Conservation (phyloP, 208 protist species). For the Trypanosoma cruzi region DNA sequence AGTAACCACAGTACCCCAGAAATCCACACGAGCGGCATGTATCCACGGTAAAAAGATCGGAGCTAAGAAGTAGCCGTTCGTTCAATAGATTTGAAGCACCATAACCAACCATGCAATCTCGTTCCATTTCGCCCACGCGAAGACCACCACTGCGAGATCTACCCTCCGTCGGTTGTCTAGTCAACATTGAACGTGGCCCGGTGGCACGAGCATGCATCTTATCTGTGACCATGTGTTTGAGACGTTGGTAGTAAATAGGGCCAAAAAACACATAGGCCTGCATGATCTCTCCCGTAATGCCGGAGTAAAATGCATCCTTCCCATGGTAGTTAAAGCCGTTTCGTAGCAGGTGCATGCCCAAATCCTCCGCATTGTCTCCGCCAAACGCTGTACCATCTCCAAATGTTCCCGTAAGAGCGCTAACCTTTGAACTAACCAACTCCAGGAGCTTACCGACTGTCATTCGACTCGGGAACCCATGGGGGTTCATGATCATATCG, state of each 20-base stretch:
- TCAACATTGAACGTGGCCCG: constrained; percentile 96
- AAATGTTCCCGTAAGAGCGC: constrained; percentile 87
- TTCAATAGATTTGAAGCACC: constrained; percentile 96
- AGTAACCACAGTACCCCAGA: constrained; percentile 91
- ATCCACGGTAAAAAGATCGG: constrained; percentile 96
- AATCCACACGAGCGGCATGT: constrained; percentile 95
- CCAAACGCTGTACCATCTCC: constrained; percentile 97
- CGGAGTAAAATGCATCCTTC: constrained; percentile 97
- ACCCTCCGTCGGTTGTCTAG: constrained; percentile 99
- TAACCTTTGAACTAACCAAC: constrained; percentile 97
- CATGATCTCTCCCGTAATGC: constrained; percentile 98
- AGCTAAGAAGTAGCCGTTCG: constrained; percentile 98
- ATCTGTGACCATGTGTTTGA: constrained; percentile 99
- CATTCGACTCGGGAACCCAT: constrained; percentile 99
- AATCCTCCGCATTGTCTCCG: constrained; percentile 94
- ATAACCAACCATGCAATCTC: constrained; percentile 99
- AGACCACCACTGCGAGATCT: constrained; percentile 98
- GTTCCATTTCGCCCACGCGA: constrained; percentile 99
- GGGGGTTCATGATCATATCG: constrained; percentile 99
- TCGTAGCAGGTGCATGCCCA: constrained; percentile 83
- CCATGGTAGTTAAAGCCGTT: constrained; percentile 98
- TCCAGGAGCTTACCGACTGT: constrained; percentile 99
- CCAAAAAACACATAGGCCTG: constrained; percentile 99
- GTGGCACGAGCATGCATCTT: constrained; percentile 99
- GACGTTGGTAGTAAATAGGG: constrained; percentile 99